These are phyloP conservation scores for Arthroderma sp. DNA, from an alignment of 2,329 filamentous ascomycete genomes.

Conservation along the genomic window DNA sequence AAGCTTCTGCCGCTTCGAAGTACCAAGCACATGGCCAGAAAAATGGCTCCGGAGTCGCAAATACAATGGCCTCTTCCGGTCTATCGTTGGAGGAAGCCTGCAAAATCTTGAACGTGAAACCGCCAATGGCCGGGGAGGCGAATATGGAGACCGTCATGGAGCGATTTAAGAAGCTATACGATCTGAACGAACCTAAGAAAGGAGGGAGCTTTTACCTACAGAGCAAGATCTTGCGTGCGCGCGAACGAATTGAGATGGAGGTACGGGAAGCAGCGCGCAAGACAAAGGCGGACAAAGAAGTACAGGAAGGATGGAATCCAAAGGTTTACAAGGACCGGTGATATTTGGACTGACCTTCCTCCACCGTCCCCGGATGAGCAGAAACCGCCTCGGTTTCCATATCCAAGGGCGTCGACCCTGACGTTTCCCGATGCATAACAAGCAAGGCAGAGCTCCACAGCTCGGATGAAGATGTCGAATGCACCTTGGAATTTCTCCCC, in stretches of 20 bases:
- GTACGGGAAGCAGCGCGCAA: slow-evolving; percentile 58
- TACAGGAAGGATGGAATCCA: slow-evolving; percentile 79
- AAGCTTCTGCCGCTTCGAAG: slow-evolving; percentile 75
- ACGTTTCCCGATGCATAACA: no score
- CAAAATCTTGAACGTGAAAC: slow-evolving; percentile 91
- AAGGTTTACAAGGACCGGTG: slow-evolving; percentile 84
- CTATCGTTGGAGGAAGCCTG: slow-evolving; percentile 93
- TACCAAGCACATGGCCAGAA: slow-evolving; percentile 64
- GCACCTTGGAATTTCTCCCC: no score
- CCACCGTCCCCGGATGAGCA: not conserved
- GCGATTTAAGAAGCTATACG: slow-evolving; percentile 88
- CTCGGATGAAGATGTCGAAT: no score
- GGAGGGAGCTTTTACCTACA: slow-evolving; percentile 97
- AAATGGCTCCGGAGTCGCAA: slow-evolving; percentile 35
- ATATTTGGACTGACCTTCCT: slow-evolving; percentile 9
- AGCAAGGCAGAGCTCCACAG: no score
- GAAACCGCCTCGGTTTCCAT: not conserved
- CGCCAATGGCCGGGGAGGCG: slow-evolving; percentile 62
- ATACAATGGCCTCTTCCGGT: slow-evolving; percentile 50
- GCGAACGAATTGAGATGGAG: slow-evolving; percentile 85
- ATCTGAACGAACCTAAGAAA: slow-evolving; percentile 86
- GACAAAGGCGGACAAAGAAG: slow-evolving; percentile 60
- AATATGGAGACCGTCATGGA: slow-evolving; percentile 69
- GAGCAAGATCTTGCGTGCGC: slow-evolving; percentile 84
- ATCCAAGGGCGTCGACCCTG: no score